These are phyloP conservation scores for Tolypocladium cylindrosporum DNA, from an alignment of 2,329 filamentous ascomycete species.

Conservation along the genomic window DNA sequence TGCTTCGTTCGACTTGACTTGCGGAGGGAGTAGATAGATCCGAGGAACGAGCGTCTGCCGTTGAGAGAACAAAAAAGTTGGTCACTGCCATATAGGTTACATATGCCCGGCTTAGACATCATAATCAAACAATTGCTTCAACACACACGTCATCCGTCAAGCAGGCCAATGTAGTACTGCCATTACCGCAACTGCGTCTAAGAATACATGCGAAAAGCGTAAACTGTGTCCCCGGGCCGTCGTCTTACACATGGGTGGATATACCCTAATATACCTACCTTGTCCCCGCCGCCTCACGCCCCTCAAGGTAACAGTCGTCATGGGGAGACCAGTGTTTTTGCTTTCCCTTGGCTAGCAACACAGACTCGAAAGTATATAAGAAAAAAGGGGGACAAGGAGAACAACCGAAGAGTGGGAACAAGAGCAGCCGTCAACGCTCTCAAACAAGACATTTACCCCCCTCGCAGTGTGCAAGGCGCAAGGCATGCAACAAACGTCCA, in stretches of 20 bases:
- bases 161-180: not conserved
- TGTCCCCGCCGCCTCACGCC: not conserved
- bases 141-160: not conserved
- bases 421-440: conserved; percentile 1
- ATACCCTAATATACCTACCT: not conserved
- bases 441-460: not conserved
- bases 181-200: not conserved
- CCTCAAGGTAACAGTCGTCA: not conserved
- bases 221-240: not conserved
- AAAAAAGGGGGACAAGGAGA: conserved; percentile 2
- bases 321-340: not conserved
- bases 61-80: not conserved
- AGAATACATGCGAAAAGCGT: not conserved
- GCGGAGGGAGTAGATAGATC: not conserved
- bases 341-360: not conserved
- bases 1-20: not conserved
- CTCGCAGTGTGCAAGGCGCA: not conserved
- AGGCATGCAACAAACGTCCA: not conserved
- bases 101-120: not conserved
- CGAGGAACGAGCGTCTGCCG: not conserved
- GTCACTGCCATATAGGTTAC: not conserved
- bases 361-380: conserved; percentile 6
- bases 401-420: conserved; percentile 2
- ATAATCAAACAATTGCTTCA: not conserved
- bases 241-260: not conserved